Evolutionary conservation across 2,329 filamentous ascomycete species (phyloP).

Genomic region (Aureobasidium sp.): DNA sequence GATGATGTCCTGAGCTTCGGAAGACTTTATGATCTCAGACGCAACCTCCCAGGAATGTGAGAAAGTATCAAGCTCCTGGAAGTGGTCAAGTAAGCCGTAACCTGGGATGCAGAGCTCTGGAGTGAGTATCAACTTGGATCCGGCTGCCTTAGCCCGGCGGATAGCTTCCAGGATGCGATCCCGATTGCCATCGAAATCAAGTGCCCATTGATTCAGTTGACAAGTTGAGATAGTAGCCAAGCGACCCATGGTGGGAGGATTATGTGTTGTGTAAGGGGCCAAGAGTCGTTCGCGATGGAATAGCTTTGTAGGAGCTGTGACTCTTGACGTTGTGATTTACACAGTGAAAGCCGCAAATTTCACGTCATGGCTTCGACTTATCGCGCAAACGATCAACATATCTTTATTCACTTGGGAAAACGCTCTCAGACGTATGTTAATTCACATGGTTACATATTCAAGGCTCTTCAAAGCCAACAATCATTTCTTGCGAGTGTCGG

Average conservation of each 20-base stretch:
- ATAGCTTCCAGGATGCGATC: constrained; percentile 57
- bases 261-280: background rate
- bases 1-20: constrained; percentile 56
- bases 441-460: background rate
- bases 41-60: constrained; percentile 51
- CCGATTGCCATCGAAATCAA: constrained; percentile 57
- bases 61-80: constrained; percentile 33
- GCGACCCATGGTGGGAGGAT: constrained; percentile 24
- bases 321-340: background rate
- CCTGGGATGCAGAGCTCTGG: constrained; percentile 47
- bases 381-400: background rate
- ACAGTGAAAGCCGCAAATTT: background rate
- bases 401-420: no score
- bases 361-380: background rate
- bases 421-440: background rate
- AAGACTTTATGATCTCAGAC: constrained; percentile 50
- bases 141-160: constrained; percentile 48
- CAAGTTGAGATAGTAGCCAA: constrained; percentile 38
- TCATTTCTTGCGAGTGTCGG: background rate
- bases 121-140: constrained; percentile 49
- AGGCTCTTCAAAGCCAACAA: background rate
- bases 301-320: background rate
- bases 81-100: constrained; percentile 62
- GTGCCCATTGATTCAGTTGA: constrained; percentile 37
- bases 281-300: background rate